These are phyloP conservation scores for Phytophthora pseudosyringae DNA, from an alignment of 352 stramenopile genomes.

Conservation along the genomic window DNA sequence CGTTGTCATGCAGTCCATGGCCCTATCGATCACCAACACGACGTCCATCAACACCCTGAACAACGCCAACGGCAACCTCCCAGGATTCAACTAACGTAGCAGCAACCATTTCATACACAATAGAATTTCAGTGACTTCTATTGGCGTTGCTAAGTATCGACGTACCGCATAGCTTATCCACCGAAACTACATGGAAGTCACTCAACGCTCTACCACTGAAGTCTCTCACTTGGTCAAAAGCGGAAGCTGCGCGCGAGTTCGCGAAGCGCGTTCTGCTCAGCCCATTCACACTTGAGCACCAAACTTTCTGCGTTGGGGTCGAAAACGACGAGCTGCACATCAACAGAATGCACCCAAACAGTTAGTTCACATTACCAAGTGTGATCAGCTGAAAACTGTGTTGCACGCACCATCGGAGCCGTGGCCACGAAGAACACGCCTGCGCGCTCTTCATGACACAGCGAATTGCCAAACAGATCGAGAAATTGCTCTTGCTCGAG, in stretches of 20 bases:
- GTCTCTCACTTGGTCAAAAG: too few species aligned
- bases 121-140: constrained; percentile 32
- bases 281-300: constrained; percentile 58
- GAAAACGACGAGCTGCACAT: constrained; percentile 68
- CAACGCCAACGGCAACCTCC: constrained; percentile 31
- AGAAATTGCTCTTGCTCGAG: constrained; percentile 57
- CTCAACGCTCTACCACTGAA: too few species aligned
- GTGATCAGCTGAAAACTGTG: neutral
- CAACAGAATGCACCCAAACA: constrained; percentile 7
- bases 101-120: constrained; percentile 18
- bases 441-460: constrained; percentile 76
- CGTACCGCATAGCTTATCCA: too few species aligned
- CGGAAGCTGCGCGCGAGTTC: constrained; percentile 76
- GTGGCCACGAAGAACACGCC: constrained; percentile 66
- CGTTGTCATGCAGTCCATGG: constrained; percentile 86
- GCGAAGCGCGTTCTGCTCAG: constrained; percentile 67
- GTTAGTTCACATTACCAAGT: neutral
- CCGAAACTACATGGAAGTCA: too few species aligned
- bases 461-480: constrained; percentile 70
- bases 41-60: constrained; percentile 77
- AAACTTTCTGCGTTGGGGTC: constrained; percentile 67
- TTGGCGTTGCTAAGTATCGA: too few species aligned
- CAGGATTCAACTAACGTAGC: constrained; percentile 24
- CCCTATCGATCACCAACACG: constrained; percentile 75
- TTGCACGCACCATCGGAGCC: constrained; percentile 64